Percentiles rank a stretch among this genome's conserved stretches.
Conservation (phyloP, 345 rosid species). For the Eucalyptus pumila region DNA sequence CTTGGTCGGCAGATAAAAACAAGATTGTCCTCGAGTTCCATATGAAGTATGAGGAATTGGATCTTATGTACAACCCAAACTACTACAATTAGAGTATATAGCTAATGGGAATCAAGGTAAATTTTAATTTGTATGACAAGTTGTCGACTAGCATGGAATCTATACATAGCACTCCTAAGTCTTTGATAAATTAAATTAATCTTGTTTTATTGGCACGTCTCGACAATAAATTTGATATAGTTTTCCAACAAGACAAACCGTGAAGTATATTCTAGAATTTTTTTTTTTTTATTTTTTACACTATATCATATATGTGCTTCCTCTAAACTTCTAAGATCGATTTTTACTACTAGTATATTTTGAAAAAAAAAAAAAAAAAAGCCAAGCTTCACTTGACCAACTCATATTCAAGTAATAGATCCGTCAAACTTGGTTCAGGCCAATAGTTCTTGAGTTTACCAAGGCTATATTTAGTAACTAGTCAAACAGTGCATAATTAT, state of each 20-base stretch:
- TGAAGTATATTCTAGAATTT: background rate
- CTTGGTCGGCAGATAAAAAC: background rate
- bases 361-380: background rate
- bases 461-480: background rate
- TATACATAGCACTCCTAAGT: background rate
- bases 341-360: background rate
- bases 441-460: background rate
- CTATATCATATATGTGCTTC: background rate
- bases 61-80: background rate
- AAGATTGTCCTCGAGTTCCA: background rate
- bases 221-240: background rate
- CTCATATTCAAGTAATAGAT: background rate
- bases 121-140: background rate
- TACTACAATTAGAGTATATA: background rate
- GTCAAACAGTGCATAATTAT: too few relatives aligned
- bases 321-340: background rate
- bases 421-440: background rate
- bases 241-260: background rate
- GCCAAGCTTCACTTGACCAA: background rate
- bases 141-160: background rate
- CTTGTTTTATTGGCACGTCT: background rate
- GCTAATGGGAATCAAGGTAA: background rate
- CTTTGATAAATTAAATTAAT: background rate
- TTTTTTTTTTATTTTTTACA: background rate
- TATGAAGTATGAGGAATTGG: background rate